These are phyloP conservation scores for Agrocybe pediades DNA, from an alignment of 768 basidiomycete species.

Conservation along the genomic window DNA sequence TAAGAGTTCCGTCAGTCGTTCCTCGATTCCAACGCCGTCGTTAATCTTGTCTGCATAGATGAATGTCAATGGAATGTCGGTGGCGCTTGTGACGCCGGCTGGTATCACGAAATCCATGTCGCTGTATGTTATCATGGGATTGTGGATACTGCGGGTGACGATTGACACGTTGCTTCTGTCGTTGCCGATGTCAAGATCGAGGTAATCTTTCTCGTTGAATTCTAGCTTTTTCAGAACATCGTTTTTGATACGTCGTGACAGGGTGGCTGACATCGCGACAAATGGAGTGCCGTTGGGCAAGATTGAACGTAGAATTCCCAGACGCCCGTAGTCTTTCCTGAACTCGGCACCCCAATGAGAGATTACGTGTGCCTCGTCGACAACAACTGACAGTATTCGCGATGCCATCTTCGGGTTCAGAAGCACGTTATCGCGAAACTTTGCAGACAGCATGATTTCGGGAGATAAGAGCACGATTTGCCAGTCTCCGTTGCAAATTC, in stretches of 20 bases:
- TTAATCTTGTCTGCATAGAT: no score
- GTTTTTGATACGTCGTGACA: slow-evolving; percentile 22
- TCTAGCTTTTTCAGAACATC: slow-evolving; percentile 30
- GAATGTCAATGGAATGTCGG: no score
- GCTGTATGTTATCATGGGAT: slow-evolving; percentile 29
- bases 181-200: slow-evolving; percentile 30
- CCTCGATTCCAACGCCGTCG: slow-evolving; percentile 22
- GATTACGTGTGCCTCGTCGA: slow-evolving; percentile 39
- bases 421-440: slow-evolving; percentile 26
- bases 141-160: slow-evolving; percentile 32
- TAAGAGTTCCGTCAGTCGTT: no score
- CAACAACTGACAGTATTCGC: slow-evolving; percentile 25
- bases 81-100: no score
- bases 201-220: slow-evolving; percentile 18
- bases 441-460: slow-evolving; percentile 30
- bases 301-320: slow-evolving; percentile 30
- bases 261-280: slow-evolving; percentile 35
- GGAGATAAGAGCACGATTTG: slow-evolving; percentile 36
- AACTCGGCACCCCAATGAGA: slow-evolving; percentile 38
- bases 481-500: slow-evolving; percentile 23
- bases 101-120: no score
- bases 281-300: slow-evolving; percentile 29
- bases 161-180: slow-evolving; percentile 33
- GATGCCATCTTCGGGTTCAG: slow-evolving; percentile 20
- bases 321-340: slow-evolving; percentile 29